Percentiles rank a stretch among this genome's conserved stretches.
Evolutionary conservation across 441 rosid species (phyloP).

Genomic region (Isatis lusitanica): DNA sequence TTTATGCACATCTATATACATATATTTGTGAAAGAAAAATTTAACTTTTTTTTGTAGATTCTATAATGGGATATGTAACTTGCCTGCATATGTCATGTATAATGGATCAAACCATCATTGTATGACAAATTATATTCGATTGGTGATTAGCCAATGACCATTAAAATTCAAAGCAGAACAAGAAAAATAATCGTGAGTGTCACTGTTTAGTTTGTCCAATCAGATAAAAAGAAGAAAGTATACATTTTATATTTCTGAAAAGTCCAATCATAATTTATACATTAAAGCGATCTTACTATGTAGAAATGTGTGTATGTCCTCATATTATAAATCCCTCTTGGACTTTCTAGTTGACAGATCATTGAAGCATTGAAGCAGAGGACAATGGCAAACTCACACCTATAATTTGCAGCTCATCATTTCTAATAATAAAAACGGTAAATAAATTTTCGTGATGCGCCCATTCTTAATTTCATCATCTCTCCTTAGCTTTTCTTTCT

Average conservation of each 20-base stretch:
- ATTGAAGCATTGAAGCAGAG: conserved; percentile 22
- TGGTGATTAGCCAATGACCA: conserved; percentile 19
- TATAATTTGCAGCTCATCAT: conserved; percentile 23
- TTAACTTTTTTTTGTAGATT: background rate
- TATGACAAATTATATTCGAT: background rate
- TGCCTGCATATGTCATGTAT: conserved; percentile 12
- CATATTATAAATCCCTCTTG: conserved; percentile 19
- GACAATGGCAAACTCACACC: conserved; percentile 21
- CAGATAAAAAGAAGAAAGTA: conserved; percentile 19
- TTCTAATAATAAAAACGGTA: conserved; percentile 9
- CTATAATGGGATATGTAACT: background rate
- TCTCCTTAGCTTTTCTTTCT: background rate
- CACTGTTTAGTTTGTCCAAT: conserved; percentile 36
- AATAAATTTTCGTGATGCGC: background rate
- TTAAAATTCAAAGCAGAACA: background rate
- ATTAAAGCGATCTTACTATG: conserved; percentile 4
- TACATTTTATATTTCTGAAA: conserved; percentile 21
- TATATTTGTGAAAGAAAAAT: background rate
- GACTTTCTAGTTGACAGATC: conserved; percentile 33
- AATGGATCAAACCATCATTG: background rate
- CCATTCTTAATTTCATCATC: conserved; percentile 2
- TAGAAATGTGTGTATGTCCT: background rate
- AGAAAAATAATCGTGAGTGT: conserved; percentile 29
- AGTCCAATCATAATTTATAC: conserved; percentile 18
- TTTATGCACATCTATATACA: background rate